Evolutionary conservation across 176 grass and related monocot genomes (phyloP).

Genomic region (Carex myosuroides): DNA sequence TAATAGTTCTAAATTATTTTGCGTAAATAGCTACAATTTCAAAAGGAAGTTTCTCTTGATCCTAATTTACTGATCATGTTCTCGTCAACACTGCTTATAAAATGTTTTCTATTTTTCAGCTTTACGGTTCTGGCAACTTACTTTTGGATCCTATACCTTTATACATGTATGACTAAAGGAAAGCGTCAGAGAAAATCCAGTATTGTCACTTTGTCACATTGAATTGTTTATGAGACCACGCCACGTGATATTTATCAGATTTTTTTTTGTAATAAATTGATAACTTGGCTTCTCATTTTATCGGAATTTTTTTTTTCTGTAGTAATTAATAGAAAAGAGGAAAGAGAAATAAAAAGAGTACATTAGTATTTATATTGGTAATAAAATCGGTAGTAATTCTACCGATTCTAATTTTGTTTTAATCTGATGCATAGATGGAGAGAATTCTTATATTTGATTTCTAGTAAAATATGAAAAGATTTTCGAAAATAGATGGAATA

Average conservation of each 20-base stretch:
- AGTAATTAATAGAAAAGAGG: too few relatives aligned
- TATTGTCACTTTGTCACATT: not conserved
- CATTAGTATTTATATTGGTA: too few relatives aligned
- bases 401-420: too few relatives aligned
- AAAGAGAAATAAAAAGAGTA: too few relatives aligned
- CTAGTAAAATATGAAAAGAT: too few relatives aligned
- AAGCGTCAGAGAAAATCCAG: not conserved
- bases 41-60: not conserved
- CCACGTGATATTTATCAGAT: not conserved
- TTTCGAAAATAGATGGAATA: too few relatives aligned
- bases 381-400: too few relatives aligned
- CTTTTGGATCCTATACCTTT: not conserved
- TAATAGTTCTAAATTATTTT: not conserved
- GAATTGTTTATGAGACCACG: not conserved
- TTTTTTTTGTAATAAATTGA: not conserved
- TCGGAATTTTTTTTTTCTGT: too few relatives aligned
- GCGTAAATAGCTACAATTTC: not conserved
- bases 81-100: not conserved
- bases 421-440: too few relatives aligned
- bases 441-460: too few relatives aligned
- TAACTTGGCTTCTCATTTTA: too few relatives aligned
- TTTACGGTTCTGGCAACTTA: not conserved
- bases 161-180: not conserved
- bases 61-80: not conserved
- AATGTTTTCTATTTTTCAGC: not conserved